Conservation (phyloP, 179 eudicot species). For the Silene noctiflora region DNA sequence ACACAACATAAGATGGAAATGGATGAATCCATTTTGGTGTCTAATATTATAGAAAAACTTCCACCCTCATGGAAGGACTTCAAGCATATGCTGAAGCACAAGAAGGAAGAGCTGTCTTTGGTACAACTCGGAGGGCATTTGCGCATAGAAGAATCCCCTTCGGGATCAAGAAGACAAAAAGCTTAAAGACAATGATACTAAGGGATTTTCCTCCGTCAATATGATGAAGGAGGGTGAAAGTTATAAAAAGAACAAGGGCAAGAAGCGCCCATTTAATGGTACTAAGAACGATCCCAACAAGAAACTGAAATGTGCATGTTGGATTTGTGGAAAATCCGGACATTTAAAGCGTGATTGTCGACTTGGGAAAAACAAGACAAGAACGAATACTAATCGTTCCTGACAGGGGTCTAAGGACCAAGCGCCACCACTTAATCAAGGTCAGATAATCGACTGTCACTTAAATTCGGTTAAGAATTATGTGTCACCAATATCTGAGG, state of each 20-base stretch:
- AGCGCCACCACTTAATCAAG: not conserved
- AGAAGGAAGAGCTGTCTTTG: not conserved
- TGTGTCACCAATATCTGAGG: not conserved
- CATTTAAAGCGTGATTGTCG: not conserved
- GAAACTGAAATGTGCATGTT: not conserved
- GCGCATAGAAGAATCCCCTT: not conserved
- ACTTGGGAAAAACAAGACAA: not conserved
- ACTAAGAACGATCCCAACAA: not conserved
- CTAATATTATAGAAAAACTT: not conserved
- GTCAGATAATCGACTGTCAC: not conserved
- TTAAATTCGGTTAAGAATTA: not conserved
- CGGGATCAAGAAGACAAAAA: not conserved
- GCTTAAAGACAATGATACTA: too few relatives aligned
- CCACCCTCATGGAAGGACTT: not conserved
- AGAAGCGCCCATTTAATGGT: too few relatives aligned
- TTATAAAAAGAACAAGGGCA: too few relatives aligned
- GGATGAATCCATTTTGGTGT: not conserved
- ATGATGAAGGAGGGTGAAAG: too few relatives aligned
- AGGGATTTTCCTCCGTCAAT: too few relatives aligned
- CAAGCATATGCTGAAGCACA: not conserved
- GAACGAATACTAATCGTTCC: not conserved
- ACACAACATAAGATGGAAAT: not conserved
- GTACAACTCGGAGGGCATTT: not conserved
- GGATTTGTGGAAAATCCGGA: not conserved
- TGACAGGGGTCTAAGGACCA: not conserved